phyloP scores from a whole-genome alignment of 1,284 basidiomycete genomes.

The Moesziomyces aphidis region DNA sequence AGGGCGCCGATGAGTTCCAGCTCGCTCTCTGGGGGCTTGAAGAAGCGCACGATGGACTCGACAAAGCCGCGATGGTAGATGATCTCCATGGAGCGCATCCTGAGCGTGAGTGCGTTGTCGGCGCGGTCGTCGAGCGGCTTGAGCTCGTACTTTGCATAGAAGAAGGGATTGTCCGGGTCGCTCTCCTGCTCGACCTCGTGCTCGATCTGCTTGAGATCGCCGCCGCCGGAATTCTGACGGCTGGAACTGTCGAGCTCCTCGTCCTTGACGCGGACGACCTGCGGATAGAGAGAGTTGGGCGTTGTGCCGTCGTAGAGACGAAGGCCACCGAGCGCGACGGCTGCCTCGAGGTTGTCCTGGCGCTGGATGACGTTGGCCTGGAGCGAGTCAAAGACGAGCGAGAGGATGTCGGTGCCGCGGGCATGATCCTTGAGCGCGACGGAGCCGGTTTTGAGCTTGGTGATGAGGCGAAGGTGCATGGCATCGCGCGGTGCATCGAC shows the following conservation, averaged over 20 bases:
- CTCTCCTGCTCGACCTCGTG: slow-evolving; percentile 63
- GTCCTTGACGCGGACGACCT: slow-evolving; percentile 93
- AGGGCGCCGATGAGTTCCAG: slow-evolving; percentile 85
- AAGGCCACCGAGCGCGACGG: slow-evolving; percentile 86
- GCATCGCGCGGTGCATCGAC: slow-evolving; percentile 78
- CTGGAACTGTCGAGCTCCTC: slow-evolving; percentile 52
- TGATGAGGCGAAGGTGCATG: slow-evolving; percentile 80
- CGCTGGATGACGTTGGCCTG: slow-evolving; percentile 87
- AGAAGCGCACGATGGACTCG: slow-evolving; percentile 90
- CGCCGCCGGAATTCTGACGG: slow-evolving; percentile 38
- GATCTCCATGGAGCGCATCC: slow-evolving; percentile 96
- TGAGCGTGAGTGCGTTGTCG: slow-evolving; percentile 88
- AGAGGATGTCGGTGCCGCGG: slow-evolving; percentile 77
- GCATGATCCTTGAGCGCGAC: slow-evolving; percentile 60
- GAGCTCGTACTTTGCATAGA: slow-evolving; percentile 90
- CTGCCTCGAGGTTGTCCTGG: slow-evolving; percentile 84
- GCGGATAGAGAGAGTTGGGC: slow-evolving; percentile 82
- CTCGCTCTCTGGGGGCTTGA: slow-evolving; percentile 94
- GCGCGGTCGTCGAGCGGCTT: slow-evolving; percentile 93
- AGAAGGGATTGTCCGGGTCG: slow-evolving; percentile 79
- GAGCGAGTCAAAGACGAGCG: slow-evolving; percentile 89
- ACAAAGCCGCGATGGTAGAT: slow-evolving; percentile 96
- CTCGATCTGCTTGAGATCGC: slow-evolving; percentile 59
- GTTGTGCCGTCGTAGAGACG: slow-evolving; percentile 93
- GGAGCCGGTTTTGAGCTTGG: slow-evolving; percentile 69